Evolutionary conservation across 2,329 filamentous ascomycete genomes (phyloP).

Genomic region (Sclerotinia sclerotiorum): DNA sequence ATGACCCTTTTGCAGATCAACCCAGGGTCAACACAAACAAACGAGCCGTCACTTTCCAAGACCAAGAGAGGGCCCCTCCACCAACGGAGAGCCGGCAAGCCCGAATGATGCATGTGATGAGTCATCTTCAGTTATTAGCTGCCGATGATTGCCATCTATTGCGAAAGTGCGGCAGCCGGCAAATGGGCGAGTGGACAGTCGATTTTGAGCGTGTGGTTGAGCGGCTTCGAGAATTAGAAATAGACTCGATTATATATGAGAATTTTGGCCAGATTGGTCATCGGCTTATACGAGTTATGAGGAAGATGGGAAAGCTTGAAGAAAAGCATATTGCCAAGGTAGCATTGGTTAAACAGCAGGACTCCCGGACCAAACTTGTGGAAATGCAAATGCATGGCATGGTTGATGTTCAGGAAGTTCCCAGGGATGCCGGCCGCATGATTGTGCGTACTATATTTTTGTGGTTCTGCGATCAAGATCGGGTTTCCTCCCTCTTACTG

Average conservation of each 20-base stretch:
- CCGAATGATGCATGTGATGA: conserved; percentile 61
- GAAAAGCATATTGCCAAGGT: conserved; percentile 83
- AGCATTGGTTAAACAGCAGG: conserved; percentile 79
- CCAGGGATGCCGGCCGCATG: conserved; percentile 78
- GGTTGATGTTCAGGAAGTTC: conserved; percentile 90
- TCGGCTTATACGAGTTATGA: conserved; percentile 80
- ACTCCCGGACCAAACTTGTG: conserved; percentile 81
- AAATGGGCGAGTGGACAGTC: conserved; percentile 75
- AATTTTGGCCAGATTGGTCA: conserved; percentile 74
- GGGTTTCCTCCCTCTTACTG: conserved; percentile 67
- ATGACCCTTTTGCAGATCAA: conserved; percentile 29
- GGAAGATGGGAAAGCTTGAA: conserved; percentile 88
- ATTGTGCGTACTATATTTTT: conserved; percentile 85
- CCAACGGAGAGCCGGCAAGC: conserved; percentile 36
- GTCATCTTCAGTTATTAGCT: conserved; percentile 70
- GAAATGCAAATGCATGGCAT: conserved; percentile 84
- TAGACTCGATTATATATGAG: conserved; percentile 79
- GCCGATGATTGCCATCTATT: conserved; percentile 70
- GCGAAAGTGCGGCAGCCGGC: conserved; percentile 61
- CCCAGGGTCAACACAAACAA: conserved; percentile 24
- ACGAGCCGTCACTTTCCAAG: conserved; percentile 52
- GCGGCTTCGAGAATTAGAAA: conserved; percentile 70
- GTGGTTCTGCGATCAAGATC: conserved; percentile 83
- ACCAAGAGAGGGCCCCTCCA: conserved; percentile 38
- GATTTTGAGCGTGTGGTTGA: conserved; percentile 74